Percentiles rank a stretch among this genome's conserved stretches.
Evolutionary conservation across 2,329 filamentous ascomycete species (phyloP).

Genomic region (Pyrenochaeta sp.): DNA sequence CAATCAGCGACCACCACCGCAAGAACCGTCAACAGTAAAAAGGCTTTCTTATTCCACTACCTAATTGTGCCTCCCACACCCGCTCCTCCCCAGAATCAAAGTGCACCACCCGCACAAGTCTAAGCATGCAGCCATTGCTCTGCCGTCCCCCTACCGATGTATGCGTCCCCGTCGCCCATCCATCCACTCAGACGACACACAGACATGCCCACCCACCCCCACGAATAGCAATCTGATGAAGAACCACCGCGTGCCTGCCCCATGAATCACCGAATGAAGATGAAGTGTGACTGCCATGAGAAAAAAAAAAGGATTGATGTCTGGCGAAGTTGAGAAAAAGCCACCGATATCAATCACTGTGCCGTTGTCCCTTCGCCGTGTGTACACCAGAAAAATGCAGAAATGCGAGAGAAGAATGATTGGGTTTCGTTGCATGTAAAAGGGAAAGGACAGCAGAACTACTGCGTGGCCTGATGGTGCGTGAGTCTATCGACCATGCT

Average conservation of each 20-base stretch:
- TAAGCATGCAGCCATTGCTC: too few species aligned
- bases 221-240: not conserved
- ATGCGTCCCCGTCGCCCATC: too few species aligned
- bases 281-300: constrained; percentile 4
- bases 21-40: too few species aligned
- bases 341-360: constrained; percentile 12
- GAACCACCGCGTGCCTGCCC: not conserved
- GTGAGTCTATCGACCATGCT: constrained; percentile 33
- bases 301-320: constrained; percentile 15
- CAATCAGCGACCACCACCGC: too few species aligned
- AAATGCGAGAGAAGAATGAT: not conserved
- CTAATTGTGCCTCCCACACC: too few species aligned
- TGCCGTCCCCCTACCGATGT: not conserved
- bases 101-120: too few species aligned
- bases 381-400: constrained; percentile 24
- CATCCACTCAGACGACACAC: not conserved
- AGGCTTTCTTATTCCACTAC: too few species aligned
- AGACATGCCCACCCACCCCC: constrained; percentile 1
- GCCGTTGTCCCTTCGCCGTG: constrained; percentile 10
- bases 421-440: constrained; percentile 1
- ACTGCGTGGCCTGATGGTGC: constrained; percentile 41
- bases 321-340: constrained; percentile 6
- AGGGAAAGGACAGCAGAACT: constrained; percentile 7
- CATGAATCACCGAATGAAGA: constrained; percentile 2
- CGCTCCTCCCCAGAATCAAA: too few species aligned